Conservation (phyloP, 805 yeast genomes). For the Danielia oregonensis region DNA sequence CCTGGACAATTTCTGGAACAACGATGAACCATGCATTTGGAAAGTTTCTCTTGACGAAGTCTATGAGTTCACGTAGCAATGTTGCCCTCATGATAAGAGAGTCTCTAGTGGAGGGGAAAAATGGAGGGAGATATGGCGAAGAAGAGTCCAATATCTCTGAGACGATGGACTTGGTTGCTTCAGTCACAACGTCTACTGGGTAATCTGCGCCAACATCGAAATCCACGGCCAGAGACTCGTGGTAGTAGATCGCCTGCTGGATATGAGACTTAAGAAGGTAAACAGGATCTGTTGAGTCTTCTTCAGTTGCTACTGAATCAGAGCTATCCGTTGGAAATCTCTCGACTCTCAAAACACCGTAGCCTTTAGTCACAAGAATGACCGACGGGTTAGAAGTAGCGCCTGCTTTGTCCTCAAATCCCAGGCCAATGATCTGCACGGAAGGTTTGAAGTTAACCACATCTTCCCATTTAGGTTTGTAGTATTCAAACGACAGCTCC, state of each 20-base stretch:
- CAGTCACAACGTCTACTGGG: slow-evolving; percentile 13
- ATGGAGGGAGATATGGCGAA: slow-evolving; percentile 54
- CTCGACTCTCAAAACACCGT: slow-evolving; percentile 64
- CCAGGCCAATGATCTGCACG: slow-evolving; percentile 56
- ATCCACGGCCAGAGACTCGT: slow-evolving; percentile 43
- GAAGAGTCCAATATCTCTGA: slow-evolving; percentile 55
- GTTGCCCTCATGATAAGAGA: slow-evolving; percentile 49
- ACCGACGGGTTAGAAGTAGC: slow-evolving; percentile 42
- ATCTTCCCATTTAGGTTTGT: slow-evolving; percentile 76
- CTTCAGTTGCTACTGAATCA: slow-evolving; percentile 15
- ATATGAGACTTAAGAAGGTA: slow-evolving; percentile 64
- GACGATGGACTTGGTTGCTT: slow-evolving; percentile 47
- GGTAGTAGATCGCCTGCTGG: slow-evolving; percentile 78
- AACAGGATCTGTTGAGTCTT: slow-evolving; percentile 16
- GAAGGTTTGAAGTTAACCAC: slow-evolving; percentile 53
- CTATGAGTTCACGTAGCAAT: slow-evolving; percentile 42
- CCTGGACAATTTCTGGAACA: slow-evolving; percentile 31
- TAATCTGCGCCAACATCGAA: slow-evolving; percentile 43
- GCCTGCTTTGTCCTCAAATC: slow-evolving; percentile 42
- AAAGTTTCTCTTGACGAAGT: slow-evolving; percentile 46
- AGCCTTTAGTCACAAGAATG: slow-evolving; percentile 43
- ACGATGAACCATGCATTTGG: slow-evolving; percentile 30
- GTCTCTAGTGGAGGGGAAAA: slow-evolving; percentile 46
- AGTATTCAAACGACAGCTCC: slow-evolving; percentile 21
- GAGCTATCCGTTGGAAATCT: slow-evolving; percentile 26